Percentiles rank a stretch among this genome's conserved stretches.
Conservation (phyloP, 2,329 filamentous ascomycete genomes). For the Sarocladium brachiariae region DNA sequence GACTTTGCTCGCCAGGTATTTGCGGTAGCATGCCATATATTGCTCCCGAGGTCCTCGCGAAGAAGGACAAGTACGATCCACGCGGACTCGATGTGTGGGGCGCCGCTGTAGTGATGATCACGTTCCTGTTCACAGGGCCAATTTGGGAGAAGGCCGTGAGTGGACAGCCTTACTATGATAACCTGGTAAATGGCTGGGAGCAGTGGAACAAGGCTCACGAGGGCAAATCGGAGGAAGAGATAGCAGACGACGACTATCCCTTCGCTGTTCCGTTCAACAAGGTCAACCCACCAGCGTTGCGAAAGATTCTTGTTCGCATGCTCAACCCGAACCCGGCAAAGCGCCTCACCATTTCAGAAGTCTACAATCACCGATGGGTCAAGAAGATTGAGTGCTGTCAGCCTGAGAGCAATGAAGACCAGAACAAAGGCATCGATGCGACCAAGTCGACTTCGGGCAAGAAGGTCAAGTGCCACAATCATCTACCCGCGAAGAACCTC, state of each 20-base stretch:
- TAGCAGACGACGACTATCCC: constrained; percentile 58
- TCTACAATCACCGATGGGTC: constrained; percentile 65
- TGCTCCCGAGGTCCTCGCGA: constrained; percentile 73
- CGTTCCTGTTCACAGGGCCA: constrained; percentile 63
- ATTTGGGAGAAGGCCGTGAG: constrained; percentile 66
- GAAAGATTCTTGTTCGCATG: constrained; percentile 71
- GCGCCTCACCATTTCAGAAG: constrained; percentile 62
- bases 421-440: constrained; percentile 50
- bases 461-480: constrained; percentile 54
- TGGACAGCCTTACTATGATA: constrained; percentile 53
- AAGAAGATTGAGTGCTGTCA: constrained; percentile 74
- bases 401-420: constrained; percentile 61
- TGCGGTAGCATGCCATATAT: constrained; percentile 84
- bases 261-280: constrained; percentile 58
- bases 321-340: constrained; percentile 68
- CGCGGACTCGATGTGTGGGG: constrained; percentile 81
- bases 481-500: constrained; percentile 39
- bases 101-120: constrained; percentile 74
- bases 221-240: constrained; percentile 23
- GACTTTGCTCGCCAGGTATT: constrained; percentile 70
- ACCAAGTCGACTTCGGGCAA: constrained; percentile 37
- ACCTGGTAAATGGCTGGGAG: constrained; percentile 61
- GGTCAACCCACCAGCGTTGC: constrained; percentile 61
- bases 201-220: constrained; percentile 54
- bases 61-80: constrained; percentile 61